Base-by-base conservation (phyloP, 2,329 filamentous ascomycete genomes). In the Ophiostoma sp. region DNA sequence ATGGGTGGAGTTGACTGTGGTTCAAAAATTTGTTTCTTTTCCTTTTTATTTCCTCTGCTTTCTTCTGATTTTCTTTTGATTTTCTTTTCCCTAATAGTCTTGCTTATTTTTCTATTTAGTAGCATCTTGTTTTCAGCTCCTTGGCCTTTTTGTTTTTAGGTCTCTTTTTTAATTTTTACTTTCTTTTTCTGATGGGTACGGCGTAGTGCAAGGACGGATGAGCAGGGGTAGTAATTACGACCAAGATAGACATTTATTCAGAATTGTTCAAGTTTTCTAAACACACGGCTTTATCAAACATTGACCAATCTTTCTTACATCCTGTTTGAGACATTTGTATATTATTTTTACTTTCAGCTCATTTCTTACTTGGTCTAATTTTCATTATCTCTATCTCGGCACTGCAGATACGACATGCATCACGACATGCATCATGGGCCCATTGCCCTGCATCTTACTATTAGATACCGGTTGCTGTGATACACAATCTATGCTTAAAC, bases 41-140 rank as follows among this genome's bases (percentile, higher is more conserved):
- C 2, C 38, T 60, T 36, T 38, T 1, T 38, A 38, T 38, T 60
- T 60, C n/a, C 16, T 55, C 18, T 18, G 14, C 16, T 16, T 27
- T 55, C 27, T 38, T 60, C 12, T 11, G 11, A 16, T 7, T 60
- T 60, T 14, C 16, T 27, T 38, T 60, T 60, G 6, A 38, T 60
- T 36, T 58, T 38, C 11, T 58, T 38, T 38, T 44, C 42, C 42
- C 11, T 44, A 44, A 6, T 44, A 44, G 27, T 27, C 2, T 27
- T 27, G 27, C 11, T 38, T 38, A 27, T 60, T 60, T 36, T 60
- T 60, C 55, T 38, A 40, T 27, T 38, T 55, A 9, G 18, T 9
- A 38, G 55, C 49, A 36, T 36, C 52, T 60, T 36, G 55, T 38
- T 60, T 27, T 60, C 55, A 60, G 55, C 55, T 60, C 27, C 18